phyloP scores from a whole-genome alignment of 371 early-diverging fungal species.

The Circinella minor region DNA sequence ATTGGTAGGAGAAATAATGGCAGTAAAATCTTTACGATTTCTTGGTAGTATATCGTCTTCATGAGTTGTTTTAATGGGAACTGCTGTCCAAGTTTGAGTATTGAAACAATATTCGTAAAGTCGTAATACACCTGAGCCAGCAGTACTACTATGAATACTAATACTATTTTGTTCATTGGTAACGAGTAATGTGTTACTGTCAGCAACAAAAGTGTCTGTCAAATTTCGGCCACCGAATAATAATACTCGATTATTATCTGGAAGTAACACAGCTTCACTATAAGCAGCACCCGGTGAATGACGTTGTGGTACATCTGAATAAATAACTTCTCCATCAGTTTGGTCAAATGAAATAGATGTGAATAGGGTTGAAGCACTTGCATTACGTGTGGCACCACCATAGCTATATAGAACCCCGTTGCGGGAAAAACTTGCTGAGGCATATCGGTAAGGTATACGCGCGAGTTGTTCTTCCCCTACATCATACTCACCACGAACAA shows the following conservation, averaged over 20 bases:
- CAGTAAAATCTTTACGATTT: slow-evolving; percentile 8
- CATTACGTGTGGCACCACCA: slow-evolving; percentile 15
- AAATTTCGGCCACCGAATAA: slow-evolving; percentile 14
- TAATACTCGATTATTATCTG: slow-evolving; percentile 16
- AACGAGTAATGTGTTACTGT: not conserved
- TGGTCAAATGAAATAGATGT: slow-evolving; percentile 11
- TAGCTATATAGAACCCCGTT: slow-evolving; percentile 14
- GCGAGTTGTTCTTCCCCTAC: slow-evolving; percentile 9
- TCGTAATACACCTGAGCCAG: not conserved
- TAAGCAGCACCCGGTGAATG: slow-evolving; percentile 2
- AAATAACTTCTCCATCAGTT: not conserved
- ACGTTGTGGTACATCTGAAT: not conserved
- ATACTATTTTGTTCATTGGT: not conserved
- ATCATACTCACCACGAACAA: not conserved
- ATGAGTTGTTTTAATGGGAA: not conserved
- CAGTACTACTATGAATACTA: not conserved
- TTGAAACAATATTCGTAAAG: slow-evolving; percentile 17
- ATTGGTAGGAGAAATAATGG: slow-evolving; percentile 9
- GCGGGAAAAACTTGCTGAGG: slow-evolving; percentile 10
- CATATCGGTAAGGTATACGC: slow-evolving; percentile 5
- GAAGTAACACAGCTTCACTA: slow-evolving; percentile 11
- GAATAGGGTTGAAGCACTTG: not conserved
- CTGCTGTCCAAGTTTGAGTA: slow-evolving; percentile 12
- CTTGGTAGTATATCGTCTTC: not conserved
- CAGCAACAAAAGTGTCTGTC: not conserved